Evolutionary conservation across 257 asterid genomes (phyloP).

Genomic region (Lycium barbarum): DNA sequence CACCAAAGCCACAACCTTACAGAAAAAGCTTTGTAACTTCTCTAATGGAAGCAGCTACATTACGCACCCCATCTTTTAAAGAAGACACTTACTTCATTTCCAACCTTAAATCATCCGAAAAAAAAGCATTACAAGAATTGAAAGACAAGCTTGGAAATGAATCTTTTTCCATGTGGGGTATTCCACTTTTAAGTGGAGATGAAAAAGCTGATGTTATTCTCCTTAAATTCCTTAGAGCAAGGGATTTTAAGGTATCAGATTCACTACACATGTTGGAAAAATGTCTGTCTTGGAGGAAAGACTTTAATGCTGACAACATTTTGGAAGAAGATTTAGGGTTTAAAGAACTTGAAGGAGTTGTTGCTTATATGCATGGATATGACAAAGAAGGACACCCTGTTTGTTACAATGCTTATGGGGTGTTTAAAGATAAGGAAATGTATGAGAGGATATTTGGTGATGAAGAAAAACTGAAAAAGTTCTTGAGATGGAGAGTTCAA

Average conservation of each 20-base stretch:
- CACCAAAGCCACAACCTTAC: slow-evolving; percentile 46
- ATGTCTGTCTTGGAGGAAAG: slow-evolving; percentile 70
- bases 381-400: slow-evolving; percentile 80
- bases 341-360: slow-evolving; percentile 78
- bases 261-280: slow-evolving; percentile 64
- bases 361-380: slow-evolving; percentile 73
- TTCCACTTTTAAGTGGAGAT: slow-evolving; percentile 55
- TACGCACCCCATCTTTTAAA: slow-evolving; percentile 74
- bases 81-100: slow-evolving; percentile 86
- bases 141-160: slow-evolving; percentile 54
- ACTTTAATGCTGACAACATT: slow-evolving; percentile 67
- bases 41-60: slow-evolving; percentile 63
- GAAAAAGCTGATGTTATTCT: slow-evolving; percentile 78
- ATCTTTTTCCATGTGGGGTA: slow-evolving; percentile 65
- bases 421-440: slow-evolving; percentile 72
- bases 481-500: slow-evolving; percentile 78
- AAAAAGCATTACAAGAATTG: slow-evolving; percentile 69
- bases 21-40: slow-evolving; percentile 59
- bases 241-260: slow-evolving; percentile 74
- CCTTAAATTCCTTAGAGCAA: slow-evolving; percentile 84
- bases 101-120: slow-evolving; percentile 66
- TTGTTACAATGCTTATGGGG: slow-evolving; percentile 91
- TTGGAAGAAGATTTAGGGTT: slow-evolving; percentile 82
- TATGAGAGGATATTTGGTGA: slow-evolving; percentile 70
- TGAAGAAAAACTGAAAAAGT: slow-evolving; percentile 59